phyloP scores from a whole-genome alignment of 768 basidiomycete genomes.

The Tulasnella sp. region DNA sequence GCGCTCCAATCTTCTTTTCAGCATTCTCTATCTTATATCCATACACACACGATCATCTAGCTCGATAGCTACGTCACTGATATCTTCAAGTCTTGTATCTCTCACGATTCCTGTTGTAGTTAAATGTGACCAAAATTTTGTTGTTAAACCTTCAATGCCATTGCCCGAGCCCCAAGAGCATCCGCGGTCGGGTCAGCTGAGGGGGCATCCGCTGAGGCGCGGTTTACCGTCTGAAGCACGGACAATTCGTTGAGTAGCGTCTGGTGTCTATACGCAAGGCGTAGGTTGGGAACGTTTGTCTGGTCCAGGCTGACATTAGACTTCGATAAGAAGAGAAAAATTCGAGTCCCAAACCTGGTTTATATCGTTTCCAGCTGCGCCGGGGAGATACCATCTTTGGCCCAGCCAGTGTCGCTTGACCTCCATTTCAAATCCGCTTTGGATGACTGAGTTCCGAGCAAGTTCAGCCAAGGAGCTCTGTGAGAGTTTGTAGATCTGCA shows the following conservation, averaged over 20 bases:
- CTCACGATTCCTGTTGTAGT: not conserved
- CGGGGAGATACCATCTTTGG: constrained; percentile 85
- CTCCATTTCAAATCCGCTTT: constrained; percentile 98
- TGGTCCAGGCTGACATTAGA: constrained; percentile 29
- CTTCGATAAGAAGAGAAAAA: not conserved
- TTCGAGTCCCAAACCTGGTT: constrained; percentile 60
- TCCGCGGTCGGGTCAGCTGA: not conserved
- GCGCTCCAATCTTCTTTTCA: not conserved
- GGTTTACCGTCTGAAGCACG: constrained; percentile 39
- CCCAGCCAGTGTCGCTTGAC: constrained; percentile 95
- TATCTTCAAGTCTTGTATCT: not conserved
- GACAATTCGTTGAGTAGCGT: constrained; percentile 81
- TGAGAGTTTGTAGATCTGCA: constrained; percentile 89
- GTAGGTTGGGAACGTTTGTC: constrained; percentile 96
- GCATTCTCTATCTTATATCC: not conserved
- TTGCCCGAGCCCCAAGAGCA: not conserved
- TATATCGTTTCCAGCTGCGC: constrained; percentile 90
- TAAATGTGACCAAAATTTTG: not conserved
- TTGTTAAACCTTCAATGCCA: not conserved
- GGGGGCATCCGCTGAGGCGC: not conserved
- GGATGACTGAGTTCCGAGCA: constrained; percentile 94
- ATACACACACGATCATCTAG: not conserved
- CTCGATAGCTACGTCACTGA: not conserved
- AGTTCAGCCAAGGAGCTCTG: constrained; percentile 92
- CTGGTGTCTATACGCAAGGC: constrained; percentile 83